Evolutionary conservation across 2,329 filamentous ascomycete species (phyloP).

Genomic region (Graphiopsis chlorocephala): DNA sequence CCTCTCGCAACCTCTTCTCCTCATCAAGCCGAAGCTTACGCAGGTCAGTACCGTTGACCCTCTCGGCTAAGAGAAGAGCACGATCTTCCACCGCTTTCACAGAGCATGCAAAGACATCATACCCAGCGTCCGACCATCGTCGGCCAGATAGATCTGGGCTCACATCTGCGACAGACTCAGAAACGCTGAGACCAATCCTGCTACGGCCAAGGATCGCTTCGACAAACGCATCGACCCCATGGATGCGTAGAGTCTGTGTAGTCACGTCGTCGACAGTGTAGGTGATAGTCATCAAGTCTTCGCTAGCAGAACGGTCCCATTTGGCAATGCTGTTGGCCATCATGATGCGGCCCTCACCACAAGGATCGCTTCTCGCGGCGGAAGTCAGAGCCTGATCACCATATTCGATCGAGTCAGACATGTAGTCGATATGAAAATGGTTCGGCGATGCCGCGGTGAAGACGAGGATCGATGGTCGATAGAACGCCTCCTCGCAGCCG

Average conservation of each 20-base stretch:
- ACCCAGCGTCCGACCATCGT: not conserved
- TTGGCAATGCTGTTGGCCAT: constrained; percentile 28
- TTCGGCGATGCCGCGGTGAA: constrained; percentile 22
- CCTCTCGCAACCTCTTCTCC: not conserved
- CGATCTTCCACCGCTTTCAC: not conserved
- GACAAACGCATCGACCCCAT: constrained; percentile 4
- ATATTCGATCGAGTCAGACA: constrained; percentile 19
- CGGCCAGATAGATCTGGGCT: not conserved
- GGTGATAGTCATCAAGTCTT: constrained; percentile 27
- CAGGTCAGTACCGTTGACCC: not conserved
- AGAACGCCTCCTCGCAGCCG: not conserved
- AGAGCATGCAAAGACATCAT: constrained; percentile 5
- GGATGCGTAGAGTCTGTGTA: constrained; percentile 20
- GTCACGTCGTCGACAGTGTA: constrained; percentile 27
- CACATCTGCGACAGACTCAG: not conserved
- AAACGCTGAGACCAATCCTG: not conserved
- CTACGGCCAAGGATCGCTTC: not conserved
- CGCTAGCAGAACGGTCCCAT: constrained; percentile 23
- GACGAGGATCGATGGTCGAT: constrained; percentile 15
- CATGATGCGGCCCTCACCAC: constrained; percentile 24
- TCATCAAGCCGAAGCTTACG: not conserved
- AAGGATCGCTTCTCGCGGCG: constrained; percentile 20
- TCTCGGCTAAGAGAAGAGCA: not conserved
- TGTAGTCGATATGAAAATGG: constrained; percentile 26
- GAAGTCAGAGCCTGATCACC: not conserved